Evolutionary conservation across 2,329 filamentous ascomycete genomes (phyloP), one percentile per base, ranked within the genome.

Genomic region (Ceratocystis cacaofunesta): DNA sequence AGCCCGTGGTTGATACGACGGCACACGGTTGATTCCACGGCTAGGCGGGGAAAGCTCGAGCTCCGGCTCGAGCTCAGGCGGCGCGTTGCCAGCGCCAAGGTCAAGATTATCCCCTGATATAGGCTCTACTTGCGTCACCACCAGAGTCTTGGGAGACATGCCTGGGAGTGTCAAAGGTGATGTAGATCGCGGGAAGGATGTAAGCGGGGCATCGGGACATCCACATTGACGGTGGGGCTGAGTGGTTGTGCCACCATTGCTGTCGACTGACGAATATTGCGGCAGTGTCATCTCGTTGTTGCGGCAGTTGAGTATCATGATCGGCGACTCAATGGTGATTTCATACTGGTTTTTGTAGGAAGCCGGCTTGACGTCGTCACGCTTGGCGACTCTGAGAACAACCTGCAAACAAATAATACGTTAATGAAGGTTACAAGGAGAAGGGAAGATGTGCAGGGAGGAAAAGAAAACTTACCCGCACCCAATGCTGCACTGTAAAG

Each of bases 401-500:
- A 96, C 90, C 89, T 92, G 2, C 10, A n/a, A 19, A 17, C 22
- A 22, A 43, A 32, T 19, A 41, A n/a, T 30, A 50, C 28, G 32
- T 28, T 55, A 52, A n/a, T 30, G 25, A 63, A 41, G 8, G 44
- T 17, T 28, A 15, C 46, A 25, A 15, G 15, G 19, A n/a, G 48
- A 10, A 5, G 32, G 6, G 8, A n/a, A 44, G 4, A 44, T 15
- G 7, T 5, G 12, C 60, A 36, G 15, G 4, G 43, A 3, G 25
- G 5, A 2, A 17, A 28, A 25, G 15, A 12, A 36, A 25, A 43
- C 80, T 69, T 77, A 90, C 90, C 83, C 96, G 96, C 74, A 96
- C 95, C 91, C 91, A 96, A 73, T 96, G 92, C 73, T 90, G 90
- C 64, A 96, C 91, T 71, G 94, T 90, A 63, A 95, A 92, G 69